phyloP scores from a whole-genome alignment of 306 rosid genomes.

The Erythrophleum fordii region DNA sequence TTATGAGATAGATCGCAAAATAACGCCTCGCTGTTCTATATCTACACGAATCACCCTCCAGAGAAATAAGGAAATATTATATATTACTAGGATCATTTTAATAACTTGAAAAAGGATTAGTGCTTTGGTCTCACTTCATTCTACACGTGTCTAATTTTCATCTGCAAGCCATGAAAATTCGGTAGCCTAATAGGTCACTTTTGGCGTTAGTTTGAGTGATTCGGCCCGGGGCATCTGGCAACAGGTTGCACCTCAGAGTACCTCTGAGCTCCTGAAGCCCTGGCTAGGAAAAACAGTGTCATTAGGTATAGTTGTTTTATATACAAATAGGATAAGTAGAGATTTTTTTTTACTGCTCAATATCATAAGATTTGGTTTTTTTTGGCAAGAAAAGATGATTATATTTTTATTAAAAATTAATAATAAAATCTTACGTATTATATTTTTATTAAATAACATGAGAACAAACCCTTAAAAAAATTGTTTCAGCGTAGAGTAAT shows the following conservation, averaged over 20 bases:
- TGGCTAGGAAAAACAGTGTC: neutral
- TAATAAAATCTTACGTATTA: too few relatives aligned
- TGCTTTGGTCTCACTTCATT: slow-evolving; percentile 21
- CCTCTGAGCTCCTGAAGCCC: neutral
- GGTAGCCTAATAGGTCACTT: slow-evolving; percentile 36
- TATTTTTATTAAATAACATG: too few relatives aligned
- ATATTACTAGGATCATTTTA: neutral
- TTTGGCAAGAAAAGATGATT: too few relatives aligned
- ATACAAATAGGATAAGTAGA: too few relatives aligned
- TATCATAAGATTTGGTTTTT: neutral
- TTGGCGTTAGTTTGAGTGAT: slow-evolving; percentile 23
- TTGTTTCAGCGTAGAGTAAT: too few relatives aligned
- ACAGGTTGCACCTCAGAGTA: slow-evolving; percentile 1
- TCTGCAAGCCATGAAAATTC: slow-evolving; percentile 40
- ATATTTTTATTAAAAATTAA: too few relatives aligned
- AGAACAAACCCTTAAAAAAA: too few relatives aligned
- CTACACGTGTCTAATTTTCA: slow-evolving; percentile 40
- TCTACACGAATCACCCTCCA: neutral
- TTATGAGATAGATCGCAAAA: slow-evolving; percentile 47
- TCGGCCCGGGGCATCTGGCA: slow-evolving; percentile 30
- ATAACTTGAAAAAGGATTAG: slow-evolving; percentile 12
- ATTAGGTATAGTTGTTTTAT: too few relatives aligned
- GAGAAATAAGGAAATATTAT: too few relatives aligned
- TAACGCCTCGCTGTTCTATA: slow-evolving; percentile 6
- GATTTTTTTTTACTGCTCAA: too few relatives aligned